phyloP scores from a whole-genome alignment of 805 yeast genomes.

The Saccharomycodes ludwigii region DNA sequence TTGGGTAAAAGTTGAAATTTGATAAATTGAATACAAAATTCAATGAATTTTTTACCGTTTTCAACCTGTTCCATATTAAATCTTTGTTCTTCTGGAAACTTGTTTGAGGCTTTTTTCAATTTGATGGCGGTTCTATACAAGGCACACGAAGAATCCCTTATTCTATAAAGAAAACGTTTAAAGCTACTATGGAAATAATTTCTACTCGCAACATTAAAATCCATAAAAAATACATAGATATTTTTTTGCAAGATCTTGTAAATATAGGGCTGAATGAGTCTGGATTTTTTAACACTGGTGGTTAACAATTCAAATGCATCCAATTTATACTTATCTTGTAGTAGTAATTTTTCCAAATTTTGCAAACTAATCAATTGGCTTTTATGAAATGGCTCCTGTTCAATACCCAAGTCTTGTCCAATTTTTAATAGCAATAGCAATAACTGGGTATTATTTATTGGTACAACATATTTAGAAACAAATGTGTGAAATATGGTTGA shows the following conservation, averaged over 20 bases:
- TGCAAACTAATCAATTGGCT: slow-evolving; percentile 23
- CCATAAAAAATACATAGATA: slow-evolving; percentile 44
- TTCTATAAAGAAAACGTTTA: slow-evolving; percentile 48
- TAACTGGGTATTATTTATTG: slow-evolving; percentile 23
- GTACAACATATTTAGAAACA: slow-evolving; percentile 24
- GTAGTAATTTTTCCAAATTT: slow-evolving; percentile 22
- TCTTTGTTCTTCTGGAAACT: slow-evolving; percentile 29
- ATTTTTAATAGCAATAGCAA: slow-evolving; percentile 45
- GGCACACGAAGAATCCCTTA: slow-evolving; percentile 58
- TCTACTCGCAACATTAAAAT: slow-evolving; percentile 54
- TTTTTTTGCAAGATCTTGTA: slow-evolving; percentile 32
- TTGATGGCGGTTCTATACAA: slow-evolving; percentile 39
- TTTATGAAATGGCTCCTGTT: slow-evolving; percentile 35
- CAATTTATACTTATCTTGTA: slow-evolving; percentile 37
- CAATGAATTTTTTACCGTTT: slow-evolving; percentile 28
- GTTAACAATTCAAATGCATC: slow-evolving; percentile 50
- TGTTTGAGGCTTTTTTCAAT: slow-evolving; percentile 22
- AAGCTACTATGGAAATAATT: slow-evolving; percentile 51
- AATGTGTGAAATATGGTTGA: slow-evolving; percentile 31
- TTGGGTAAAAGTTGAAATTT: slow-evolving; percentile 38
- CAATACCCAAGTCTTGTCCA: slow-evolving; percentile 49
- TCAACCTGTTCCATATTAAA: slow-evolving; percentile 20
- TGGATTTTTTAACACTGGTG: slow-evolving; percentile 48
- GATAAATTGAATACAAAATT: slow-evolving; percentile 26
- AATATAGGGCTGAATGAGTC: slow-evolving; percentile 35